Base-by-base conservation (phyloP, 2,329 filamentous ascomycete species). In the Fusarium penzigii region DNA sequence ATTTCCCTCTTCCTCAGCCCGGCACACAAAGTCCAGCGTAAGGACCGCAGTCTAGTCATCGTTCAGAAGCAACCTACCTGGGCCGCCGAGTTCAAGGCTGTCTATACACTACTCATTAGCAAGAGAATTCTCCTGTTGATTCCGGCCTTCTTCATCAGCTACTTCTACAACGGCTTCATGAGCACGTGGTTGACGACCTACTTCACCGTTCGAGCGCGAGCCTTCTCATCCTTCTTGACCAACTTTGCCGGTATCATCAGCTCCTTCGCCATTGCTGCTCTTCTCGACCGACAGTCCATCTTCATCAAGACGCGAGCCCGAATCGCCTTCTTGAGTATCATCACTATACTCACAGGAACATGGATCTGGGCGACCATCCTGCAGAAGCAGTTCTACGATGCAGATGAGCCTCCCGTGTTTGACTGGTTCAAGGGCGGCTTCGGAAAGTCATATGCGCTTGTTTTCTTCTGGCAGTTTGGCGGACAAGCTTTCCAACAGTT, bases 281-380 rank as follows among this genome's bases (percentile, higher is more conserved):
- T 53, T 9, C 47, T 61, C 25, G 58, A 61, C 40, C 46, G 55
- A 4, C 57, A 61, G 39, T 56, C 55, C 0, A 61, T 61, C 3
- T 56, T 44, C 2, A 61, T 61, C 44, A 61, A 61, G 25, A 61
- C 55, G 4, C 58, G 62, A 43, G 83, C 83, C 29, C 79, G 73
- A 3, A 67, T 53, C 12, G 42, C 2, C 55, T 59, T 44, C 29
- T 13, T 43, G 38, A 8, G 29, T 46, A 56, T 59, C 5, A 38
- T 58, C 0, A 51, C 47, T 0, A 20, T 58, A 0, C 43, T 59
- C 0, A 42, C 48, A 0, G 56, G 56, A 5, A 58, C 56, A 3
- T 59, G 52, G 55, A 59, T 58, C 29, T 59, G 56, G 56, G 56
- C 56, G 2, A 51, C 52, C 0, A 58, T 59, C 25, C 52, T 58